Base-by-base conservation (phyloP, 2,329 filamentous ascomycete species). In the Colletotrichum scovillei region DNA sequence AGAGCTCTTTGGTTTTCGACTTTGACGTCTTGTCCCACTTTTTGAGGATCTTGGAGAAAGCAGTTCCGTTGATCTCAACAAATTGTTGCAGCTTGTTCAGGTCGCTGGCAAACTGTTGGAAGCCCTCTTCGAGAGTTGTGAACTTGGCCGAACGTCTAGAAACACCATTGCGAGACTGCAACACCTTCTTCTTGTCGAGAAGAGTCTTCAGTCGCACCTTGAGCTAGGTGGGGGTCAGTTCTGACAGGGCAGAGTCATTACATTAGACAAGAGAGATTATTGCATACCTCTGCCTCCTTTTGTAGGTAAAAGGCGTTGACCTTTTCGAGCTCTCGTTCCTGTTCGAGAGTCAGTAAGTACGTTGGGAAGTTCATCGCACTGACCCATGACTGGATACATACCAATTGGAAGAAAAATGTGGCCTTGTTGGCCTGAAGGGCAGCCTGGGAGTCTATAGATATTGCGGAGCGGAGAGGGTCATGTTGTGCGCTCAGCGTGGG, bases 1-100 rank as follows among this genome's bases (percentile, higher is more conserved):
- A 99, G 53, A 98, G 90, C 84, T 98, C 97, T 83, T 99, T 99
- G 73, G 97, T 98, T 82, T 96, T 96, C 64, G 96, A 98, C 88
- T 98, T 99, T 77, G 96, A 98, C 1, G 95, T 98, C 89, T 99
- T 99, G 85, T 99, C 97, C 97, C 97, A 99, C 90, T 99, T 99
- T 86, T 99, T 99, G 76, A 99, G 86, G 73, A 99, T 99, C 83
- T 99, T 99, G 32, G 96, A 98, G 82, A 98, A 98, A 19, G 95
- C 97, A 1, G 95, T 98, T 79, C 97, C 96, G 81, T 99, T 99
- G 81, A 98, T 94, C 82, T 98, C 96, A 76, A 99, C 95, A 83
- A 98, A 99, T 86, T 98, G 97, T 87, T 98, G 95, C 19, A 99
- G 90, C 84, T 99, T 99, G 85, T 98, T 98, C 58, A 99, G 85